Conservation (phyloP, 495 filamentous ascomycete species). For the Darksidea phi region DNA sequence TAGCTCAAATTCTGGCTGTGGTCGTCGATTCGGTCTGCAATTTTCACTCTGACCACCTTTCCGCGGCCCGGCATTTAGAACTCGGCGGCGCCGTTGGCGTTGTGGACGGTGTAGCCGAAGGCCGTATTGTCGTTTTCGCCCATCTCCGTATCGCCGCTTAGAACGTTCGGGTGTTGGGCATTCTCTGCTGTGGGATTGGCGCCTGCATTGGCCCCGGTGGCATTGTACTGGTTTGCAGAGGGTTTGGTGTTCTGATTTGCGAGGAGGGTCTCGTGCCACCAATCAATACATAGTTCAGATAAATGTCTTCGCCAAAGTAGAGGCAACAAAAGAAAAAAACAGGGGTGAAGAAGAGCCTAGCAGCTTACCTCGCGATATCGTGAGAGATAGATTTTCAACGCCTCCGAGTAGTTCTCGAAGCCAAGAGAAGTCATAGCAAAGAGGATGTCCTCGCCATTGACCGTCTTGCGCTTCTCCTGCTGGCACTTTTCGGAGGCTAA, state of each 20-base stretch:
- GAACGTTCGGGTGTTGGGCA: conserved; percentile 36
- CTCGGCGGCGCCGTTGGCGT: conserved; percentile 37
- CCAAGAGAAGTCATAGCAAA: conserved; percentile 99
- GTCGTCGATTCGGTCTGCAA: conserved; percentile 11
- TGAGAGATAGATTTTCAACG: conserved; percentile 94
- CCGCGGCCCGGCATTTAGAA: conserved; percentile 36
- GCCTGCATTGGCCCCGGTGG: conserved; percentile 30
- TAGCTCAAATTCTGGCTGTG: conserved; percentile 12
- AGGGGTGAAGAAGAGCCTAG: conserved; percentile 37
- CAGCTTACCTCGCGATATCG: conserved; percentile 94
- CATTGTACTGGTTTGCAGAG: conserved; percentile 14
- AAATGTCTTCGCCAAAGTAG: conserved; percentile 31
- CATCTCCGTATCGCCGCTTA: conserved; percentile 41
- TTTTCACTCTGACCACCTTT: conserved; percentile 12
- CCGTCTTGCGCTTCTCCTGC: conserved; percentile 98
- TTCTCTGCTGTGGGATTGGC: conserved; percentile 35
- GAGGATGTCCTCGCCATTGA: conserved; percentile 97
- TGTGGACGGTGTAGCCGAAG: conserved; percentile 43
- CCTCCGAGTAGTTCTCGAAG: conserved; percentile 98
- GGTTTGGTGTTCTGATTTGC: conserved; percentile 41
- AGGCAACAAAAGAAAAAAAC: conserved; percentile 36
- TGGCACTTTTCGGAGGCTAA: conserved; percentile 97
- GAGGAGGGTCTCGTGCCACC: conserved; percentile 45
- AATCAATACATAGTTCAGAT: conserved; percentile 45
- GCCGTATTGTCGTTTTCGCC: conserved; percentile 38